Base-by-base conservation (phyloP, 768 basidiomycete genomes). In the Lactifluus hygrophoroides region DNA sequence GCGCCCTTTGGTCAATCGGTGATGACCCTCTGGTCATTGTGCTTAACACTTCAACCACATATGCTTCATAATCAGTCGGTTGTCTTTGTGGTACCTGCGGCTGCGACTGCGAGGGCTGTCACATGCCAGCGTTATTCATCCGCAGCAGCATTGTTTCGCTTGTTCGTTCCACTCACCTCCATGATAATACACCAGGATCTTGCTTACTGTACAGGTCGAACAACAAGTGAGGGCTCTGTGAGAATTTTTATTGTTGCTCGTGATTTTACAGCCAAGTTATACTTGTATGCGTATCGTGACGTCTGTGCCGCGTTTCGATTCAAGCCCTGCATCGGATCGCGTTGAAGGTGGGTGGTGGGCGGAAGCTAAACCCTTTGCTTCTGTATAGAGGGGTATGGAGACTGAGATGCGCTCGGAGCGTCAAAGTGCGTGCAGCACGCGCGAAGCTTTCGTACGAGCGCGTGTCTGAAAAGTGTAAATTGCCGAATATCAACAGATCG, bases 11-110 rank as follows among this genome's bases (percentile, higher is more conserved):
- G 70, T 88, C 81, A 30, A 90, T 77, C 2, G 70, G 65, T 2
- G 77, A 73, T 3, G 73, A 66, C 51, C 72, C 69, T 55, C 72
- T 75, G 3, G 76, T 80, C 72, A 78, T 82, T 32, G 73, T 75
- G 28, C 77, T 74, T 32, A 90, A 73, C 25, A 78, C 73, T 43
- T 76, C 70, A 46, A 84, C 70, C 40, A 88, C 83, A 65, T 85
- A 82, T 17, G 76, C 70, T 14, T 75, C 76, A 64, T 81, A 90
- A 72, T 85, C 76, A 16, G 86, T 88, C 11, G 80, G 73, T 17
- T 74, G 67, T 28, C 40, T 53, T 23, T 49, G 52, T 46, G 59
- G 32, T 27, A 13, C 49, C 35, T 56, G 54, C 19, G 53, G 19
- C n/a, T n/a, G n/a, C n/a, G n/a, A n/a, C n/a, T n/a, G n/a, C n/a